Base-by-base conservation (phyloP, 1,284 basidiomycete genomes). In the Quambalaria eucalypti region DNA sequence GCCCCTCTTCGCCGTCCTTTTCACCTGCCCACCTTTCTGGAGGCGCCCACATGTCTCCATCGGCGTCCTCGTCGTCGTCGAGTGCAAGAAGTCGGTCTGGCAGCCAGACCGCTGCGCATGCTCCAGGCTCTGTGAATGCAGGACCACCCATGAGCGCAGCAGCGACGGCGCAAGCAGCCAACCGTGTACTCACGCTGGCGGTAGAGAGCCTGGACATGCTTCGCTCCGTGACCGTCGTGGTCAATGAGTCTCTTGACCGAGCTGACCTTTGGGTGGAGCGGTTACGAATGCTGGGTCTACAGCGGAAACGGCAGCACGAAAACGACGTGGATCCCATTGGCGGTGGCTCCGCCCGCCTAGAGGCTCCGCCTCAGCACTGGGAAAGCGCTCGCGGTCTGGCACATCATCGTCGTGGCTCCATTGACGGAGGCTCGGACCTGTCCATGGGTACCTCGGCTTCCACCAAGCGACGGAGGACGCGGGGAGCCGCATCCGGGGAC, bases 201-300 rank as follows among this genome's bases (percentile, higher is more conserved):
- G 88, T 87, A 25, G 90, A 93, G 78, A 88, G 87, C 69, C 76
- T 93, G 74, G 89, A 92, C 71, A 91, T 92, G 85, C 84, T 93
- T 79, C 81, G 85, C 36, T 84, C 87, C 33, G 87, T 92, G 23
- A 89, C 88, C 8, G 81, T 83, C 2, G 87, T 92, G 21, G 87
- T 92, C 66, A 86, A 85, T 67, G 90, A 92, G 61, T 88, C 85
- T 60, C 79, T 93, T 69, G 89, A 91, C 68, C 81, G 86, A 51
- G 90, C 90, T 29, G 90, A 93, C 74, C 81, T 85, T 81, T 91
- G 77, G 65, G 87, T 85, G 7, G 69, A 71, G 55, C 59, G 71
- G n/a, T 60, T 73, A 12, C 55, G 66, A 36, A 60, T 69, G 16
- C 38, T 70, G 1, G 67, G 67, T 26, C 51, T 69, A 30, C 68